Base-by-base conservation (phyloP, 495 filamentous ascomycete genomes). In the Rhizodiscina lignyota region DNA sequence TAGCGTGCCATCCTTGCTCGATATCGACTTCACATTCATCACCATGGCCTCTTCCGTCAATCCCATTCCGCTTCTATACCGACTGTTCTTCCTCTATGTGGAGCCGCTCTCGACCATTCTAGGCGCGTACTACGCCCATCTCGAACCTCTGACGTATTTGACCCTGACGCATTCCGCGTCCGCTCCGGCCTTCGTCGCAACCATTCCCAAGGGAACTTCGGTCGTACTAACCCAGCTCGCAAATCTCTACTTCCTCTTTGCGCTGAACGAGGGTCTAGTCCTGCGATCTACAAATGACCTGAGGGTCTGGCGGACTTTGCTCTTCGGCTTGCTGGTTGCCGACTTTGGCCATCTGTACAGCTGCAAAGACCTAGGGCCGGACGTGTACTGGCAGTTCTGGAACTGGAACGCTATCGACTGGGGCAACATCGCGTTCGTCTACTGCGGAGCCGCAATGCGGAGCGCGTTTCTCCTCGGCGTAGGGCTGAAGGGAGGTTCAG, bases 281-380 rank as follows among this genome's bases (percentile, higher is more conserved):
- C 59, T 83, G 35, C 74, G 77, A 16, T 53, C 63, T 5, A 73
- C 76, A 4, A 52, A 54, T 15, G 71, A 81, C 48, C 39, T 73
- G 4, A 54, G 56, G 4, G 74, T 83, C 36, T 83, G 77, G 77
- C 62, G 60, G 32, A 60, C 62, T 5, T 53, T 83, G 3, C 51
- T 82, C 2, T 54, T 73, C 32, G 68, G 63, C 29, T 42, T 81
- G 32, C 56, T 81, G 24, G 45, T 81, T 3, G 77, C 70, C 12
- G 77, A 83, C 49, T 47, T 79, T 18, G 77, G 77, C 1, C 77
- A 83, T 50, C 55, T 82, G 21, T 73, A 68, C 45, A 66, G 65
- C 5, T 52, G 79, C 15, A 47, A 51, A 17, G 40, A 45, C 4
- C 46, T 70, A 22, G 77, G 76, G 2, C 30, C 24, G 3, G 43